These are phyloP conservation scores for Alternaria dauci DNA, from an alignment of 2,329 filamentous ascomycete genomes.

Conservation along the genomic window DNA sequence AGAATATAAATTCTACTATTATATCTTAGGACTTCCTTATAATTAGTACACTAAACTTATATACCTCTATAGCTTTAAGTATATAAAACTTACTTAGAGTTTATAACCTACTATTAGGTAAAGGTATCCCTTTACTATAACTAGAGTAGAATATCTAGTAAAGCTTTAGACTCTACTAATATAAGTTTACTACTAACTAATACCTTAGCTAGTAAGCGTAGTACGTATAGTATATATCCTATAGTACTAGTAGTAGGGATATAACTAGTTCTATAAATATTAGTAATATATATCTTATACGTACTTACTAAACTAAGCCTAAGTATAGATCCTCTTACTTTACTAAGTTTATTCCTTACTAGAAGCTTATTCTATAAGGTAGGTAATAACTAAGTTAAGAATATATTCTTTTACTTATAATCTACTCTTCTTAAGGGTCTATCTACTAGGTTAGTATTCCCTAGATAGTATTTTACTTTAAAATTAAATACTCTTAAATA, in stretches of 20 bases:
- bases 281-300: not conserved
- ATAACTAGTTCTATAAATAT: not conserved
- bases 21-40: not conserved
- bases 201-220: not conserved
- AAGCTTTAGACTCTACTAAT: not conserved
- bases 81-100: not conserved
- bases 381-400: no score
- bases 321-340: not conserved
- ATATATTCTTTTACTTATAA: no score
- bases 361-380: not conserved
- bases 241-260: not conserved
- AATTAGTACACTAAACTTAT: not conserved
- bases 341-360: not conserved
- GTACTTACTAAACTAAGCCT: not conserved
- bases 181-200: not conserved
- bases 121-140: not conserved
- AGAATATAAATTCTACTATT: no score
- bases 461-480: no score
- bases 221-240: not conserved
- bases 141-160: not conserved
- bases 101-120: not conserved
- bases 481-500: no score
- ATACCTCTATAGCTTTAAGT: not conserved
- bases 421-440: no score
- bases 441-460: no score